Evolutionary conservation across 2,329 filamentous ascomycete species (phyloP), one percentile per base, ranked within the genome.

Genomic region (Cryphonectria japonica): DNA sequence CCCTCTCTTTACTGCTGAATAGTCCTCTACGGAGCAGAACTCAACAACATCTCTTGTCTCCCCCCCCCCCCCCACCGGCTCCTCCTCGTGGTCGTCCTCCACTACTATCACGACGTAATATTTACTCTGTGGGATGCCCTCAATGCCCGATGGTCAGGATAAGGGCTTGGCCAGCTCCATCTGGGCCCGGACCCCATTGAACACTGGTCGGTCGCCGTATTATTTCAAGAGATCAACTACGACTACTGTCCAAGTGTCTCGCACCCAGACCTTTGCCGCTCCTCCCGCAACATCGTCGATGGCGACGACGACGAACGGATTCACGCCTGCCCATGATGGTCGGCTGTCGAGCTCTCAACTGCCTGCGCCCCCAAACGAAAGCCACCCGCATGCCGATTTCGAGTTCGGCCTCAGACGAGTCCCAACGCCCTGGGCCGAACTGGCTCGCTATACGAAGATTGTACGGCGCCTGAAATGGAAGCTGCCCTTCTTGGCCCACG

Each of bases 391-490:
- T 2, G 8, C 61, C 66, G 66, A 71, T 43, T n/a, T 61, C 37
- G 43, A 54, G 7, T 61, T 66, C n/a, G 69, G 67, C 52, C 59
- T 71, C 5, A 54, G 50, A 13, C 67, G 71, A 29, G 54, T 73
- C 34, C 71, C 71, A 2, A 73, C 71, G 16, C 70, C 72, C 1
- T 70, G 71, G 32, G 76, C 77, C 3, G 86, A 89, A 59, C 83
- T 90, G 0, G 80, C 83, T 2, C 85, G 89, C 8, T 90, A 89
- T 77, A 84, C 86, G 72, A 89, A 89, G 74, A 88, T 89, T 39
- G 85, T 88, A 29, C 84, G 85, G 2, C 85, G 89, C 1, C 81
- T 91, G 60, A 85, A 87, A 73, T 91, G 89, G 89, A 91, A 91
- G 77, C 84, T 88, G 1, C 83, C 88, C 16, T 89, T 89, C 74